A percentile compares a stretch with the other conserved stretches of the same genome.
These are phyloP conservation scores for Phytomonas sp. DNA, from an alignment of 208 protist species.

Conservation along the genomic window DNA sequence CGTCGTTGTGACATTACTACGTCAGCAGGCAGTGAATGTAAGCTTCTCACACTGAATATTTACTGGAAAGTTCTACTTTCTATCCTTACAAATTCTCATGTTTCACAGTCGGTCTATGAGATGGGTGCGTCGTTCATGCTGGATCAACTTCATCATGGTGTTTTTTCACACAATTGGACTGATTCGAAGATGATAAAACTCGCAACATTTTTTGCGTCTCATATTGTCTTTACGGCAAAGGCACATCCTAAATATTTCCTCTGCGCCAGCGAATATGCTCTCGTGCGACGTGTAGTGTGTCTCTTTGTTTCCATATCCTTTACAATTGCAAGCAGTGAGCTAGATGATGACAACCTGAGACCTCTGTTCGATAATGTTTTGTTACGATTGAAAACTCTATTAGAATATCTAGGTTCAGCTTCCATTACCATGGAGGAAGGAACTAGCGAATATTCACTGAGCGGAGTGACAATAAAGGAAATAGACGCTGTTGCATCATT, in stretches of 20 bases:
- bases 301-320: slow-evolving; percentile 37
- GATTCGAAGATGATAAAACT: slow-evolving; percentile 43
- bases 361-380: slow-evolving; percentile 36
- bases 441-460: background rate
- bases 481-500: background rate
- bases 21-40: slow-evolving; percentile 15
- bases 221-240: slow-evolving; percentile 42
- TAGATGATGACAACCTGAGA: slow-evolving; percentile 16
- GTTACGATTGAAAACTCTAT: slow-evolving; percentile 33
- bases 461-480: background rate
- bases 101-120: slow-evolving; percentile 18
- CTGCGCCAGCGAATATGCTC: slow-evolving; percentile 3
- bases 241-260: slow-evolving; percentile 33
- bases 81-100: slow-evolving; percentile 22
- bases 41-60: slow-evolving; percentile 43
- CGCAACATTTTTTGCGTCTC: slow-evolving; percentile 61
- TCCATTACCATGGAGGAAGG: slow-evolving; percentile 9
- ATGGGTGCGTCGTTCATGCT: slow-evolving; percentile 37
- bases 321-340: slow-evolving; percentile 36
- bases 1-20: slow-evolving; percentile 30
- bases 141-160: slow-evolving; percentile 41
- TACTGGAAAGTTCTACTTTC: slow-evolving; percentile 62
- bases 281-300: slow-evolving; percentile 26
- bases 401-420: slow-evolving; percentile 32
- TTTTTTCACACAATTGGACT: slow-evolving; percentile 73